phyloP scores from a whole-genome alignment of 768 basidiomycete species.

The Trametes coccinea region DNA sequence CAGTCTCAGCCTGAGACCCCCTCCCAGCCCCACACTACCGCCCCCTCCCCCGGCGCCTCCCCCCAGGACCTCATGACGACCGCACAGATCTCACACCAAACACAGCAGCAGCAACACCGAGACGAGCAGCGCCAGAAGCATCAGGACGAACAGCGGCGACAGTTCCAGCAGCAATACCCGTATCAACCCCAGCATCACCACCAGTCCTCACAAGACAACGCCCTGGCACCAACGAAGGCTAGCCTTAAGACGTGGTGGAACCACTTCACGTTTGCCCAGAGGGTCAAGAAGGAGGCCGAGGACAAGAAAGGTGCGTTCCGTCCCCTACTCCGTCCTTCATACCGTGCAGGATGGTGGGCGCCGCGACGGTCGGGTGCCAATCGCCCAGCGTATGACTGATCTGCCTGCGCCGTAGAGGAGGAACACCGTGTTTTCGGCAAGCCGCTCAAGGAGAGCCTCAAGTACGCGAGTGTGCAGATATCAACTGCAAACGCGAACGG shows the following conservation, averaged over 20 bases:
- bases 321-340: not conserved
- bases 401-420: constrained; percentile 33
- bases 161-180: constrained; percentile 13
- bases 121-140: constrained; percentile 2
- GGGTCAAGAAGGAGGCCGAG: constrained; percentile 56
- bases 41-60: constrained; percentile 4
- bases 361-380: not conserved
- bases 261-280: constrained; percentile 67
- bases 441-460: constrained; percentile 79
- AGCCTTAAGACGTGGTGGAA: constrained; percentile 81
- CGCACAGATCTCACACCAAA: constrained; percentile 9
- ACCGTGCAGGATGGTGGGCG: not conserved
- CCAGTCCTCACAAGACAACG: constrained; percentile 11
- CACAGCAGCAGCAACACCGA: constrained; percentile 8
- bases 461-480: constrained; percentile 90
- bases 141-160: constrained; percentile 6
- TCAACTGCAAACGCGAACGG: constrained; percentile 84
- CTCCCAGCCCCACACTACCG: not conserved
- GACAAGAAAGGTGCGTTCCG: constrained; percentile 41
- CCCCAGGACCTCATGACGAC: constrained; percentile 1
- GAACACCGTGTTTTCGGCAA: constrained; percentile 76
- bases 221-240: constrained; percentile 26
- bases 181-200: constrained; percentile 6
- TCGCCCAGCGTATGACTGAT: constrained; percentile 1
- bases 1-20: not conserved